Evolutionary conservation across 2,329 filamentous ascomycete species (phyloP), one percentile per base, ranked within the genome.

Genomic region (Aspergillus sp.): DNA sequence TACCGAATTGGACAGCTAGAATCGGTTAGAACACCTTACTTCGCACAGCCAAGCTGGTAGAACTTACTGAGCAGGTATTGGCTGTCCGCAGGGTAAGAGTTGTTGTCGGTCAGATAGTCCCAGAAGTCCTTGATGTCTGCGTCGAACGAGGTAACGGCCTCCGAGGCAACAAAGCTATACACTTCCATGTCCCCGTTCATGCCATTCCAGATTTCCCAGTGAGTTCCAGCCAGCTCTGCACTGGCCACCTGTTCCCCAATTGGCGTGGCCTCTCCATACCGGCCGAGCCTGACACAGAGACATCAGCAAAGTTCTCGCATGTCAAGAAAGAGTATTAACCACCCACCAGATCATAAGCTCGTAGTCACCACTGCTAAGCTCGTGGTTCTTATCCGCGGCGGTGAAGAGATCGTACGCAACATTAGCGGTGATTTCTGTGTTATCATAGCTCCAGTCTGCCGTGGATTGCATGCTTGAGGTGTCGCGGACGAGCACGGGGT

Each of bases 361-460:
- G 67, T 83, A 86, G 58, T 82, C 74, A 13, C 77, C 70, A 48
- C 65, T 70, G 33, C 70, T 77, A 15, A 75, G 74, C 1, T 79
- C 76, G 8, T 76, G 73, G 46, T 66, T 62, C 44, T 59, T 60
- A 56, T 67, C 61, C 3, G 79, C 74, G 2, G 71, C 63, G 2
- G 83, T 84, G 70, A 86, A 86, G 24, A 86, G 70, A 67, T 86
- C 83, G 63, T 84, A 86, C 6, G 83, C 77, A 4, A 87, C 84
- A 64, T 86, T 79, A 41, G 82, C 81, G 40, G 80, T 70, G 46
- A 84, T 70, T 44, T 74, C 63, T 48, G 67, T 73, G 54, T 79
- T 80, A 42, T 74, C 75, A 68, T 86, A 84, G n/a, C 68, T 66
- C 76, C 77, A 81, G 24, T 67, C 63, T 69, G 73, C 79, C 6